Evolutionary conservation across 176 grass and related monocot species (phyloP).

Genomic region (Tillandsia fasciculata): DNA sequence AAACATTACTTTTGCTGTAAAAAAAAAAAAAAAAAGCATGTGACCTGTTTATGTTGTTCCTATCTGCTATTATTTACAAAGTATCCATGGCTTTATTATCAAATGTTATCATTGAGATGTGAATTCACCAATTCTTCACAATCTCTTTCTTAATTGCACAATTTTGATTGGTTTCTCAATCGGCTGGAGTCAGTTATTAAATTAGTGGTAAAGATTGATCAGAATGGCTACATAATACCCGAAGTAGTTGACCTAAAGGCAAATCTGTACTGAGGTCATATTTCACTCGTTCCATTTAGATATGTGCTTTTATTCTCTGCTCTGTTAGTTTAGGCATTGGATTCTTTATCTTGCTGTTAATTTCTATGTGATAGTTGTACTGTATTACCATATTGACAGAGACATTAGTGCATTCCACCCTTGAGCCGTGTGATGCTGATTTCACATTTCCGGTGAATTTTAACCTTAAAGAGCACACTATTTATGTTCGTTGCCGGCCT

Average conservation of each 20-base stretch:
- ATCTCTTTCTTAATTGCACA: neutral
- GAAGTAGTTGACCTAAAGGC: too few relatives aligned
- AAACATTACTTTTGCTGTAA: too few relatives aligned
- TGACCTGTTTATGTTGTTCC: neutral
- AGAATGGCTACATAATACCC: too few relatives aligned
- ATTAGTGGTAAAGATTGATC: too few relatives aligned
- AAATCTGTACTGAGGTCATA: too few relatives aligned
- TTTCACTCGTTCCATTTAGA: neutral
- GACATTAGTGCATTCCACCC: constrained; percentile 90
- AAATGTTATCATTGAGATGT: neutral
- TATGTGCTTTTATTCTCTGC: neutral
- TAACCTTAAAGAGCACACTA: constrained; percentile 78
- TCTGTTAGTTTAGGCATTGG: neutral
- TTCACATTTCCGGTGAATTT: constrained; percentile 96
- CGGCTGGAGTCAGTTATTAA: neutral
- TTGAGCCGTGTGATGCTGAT: constrained; percentile 73
- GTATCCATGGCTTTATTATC: neutral
- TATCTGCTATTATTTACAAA: neutral
- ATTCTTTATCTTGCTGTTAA: neutral
- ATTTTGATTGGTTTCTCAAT: neutral
- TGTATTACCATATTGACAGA: constrained; percentile 38
- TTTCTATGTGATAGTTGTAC: constrained; percentile 13
- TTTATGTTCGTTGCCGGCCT: constrained; percentile 80
- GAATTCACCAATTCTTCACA: neutral
- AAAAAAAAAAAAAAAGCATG: too few relatives aligned